These are phyloP conservation scores for Thelonectria discophora DNA, from an alignment of 2,329 filamentous ascomycete species.

Conservation along the genomic window DNA sequence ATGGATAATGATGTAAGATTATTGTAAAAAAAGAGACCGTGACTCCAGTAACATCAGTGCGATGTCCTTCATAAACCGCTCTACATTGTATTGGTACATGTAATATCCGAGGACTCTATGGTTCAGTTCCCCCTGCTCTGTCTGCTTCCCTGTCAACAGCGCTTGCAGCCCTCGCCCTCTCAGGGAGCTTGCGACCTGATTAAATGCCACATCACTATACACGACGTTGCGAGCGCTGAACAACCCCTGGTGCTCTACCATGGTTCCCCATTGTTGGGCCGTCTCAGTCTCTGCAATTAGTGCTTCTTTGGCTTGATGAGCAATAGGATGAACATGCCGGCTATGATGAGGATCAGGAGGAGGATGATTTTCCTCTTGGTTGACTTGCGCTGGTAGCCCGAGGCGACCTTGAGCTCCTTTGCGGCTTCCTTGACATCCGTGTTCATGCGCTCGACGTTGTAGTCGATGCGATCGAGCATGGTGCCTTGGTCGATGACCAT, in stretches of 20 bases:
- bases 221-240: slow-evolving; percentile 4
- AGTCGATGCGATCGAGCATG: slow-evolving; percentile 93
- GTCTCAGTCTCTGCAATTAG: slow-evolving; percentile 34
- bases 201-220: neutral
- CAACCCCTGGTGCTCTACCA: slow-evolving; percentile 12
- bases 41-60: slow-evolving; percentile 41
- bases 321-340: slow-evolving; percentile 85
- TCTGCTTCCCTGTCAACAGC: slow-evolving; percentile 8
- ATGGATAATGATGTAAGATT: slow-evolving; percentile 33
- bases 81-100: slow-evolving; percentile 46
- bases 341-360: slow-evolving; percentile 83
- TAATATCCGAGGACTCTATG: slow-evolving; percentile 19
- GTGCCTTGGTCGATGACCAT: slow-evolving; percentile 96
- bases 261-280: slow-evolving; percentile 24
- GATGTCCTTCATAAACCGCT: slow-evolving; percentile 39
- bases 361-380: slow-evolving; percentile 94
- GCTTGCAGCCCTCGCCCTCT: slow-evolving; percentile 3
- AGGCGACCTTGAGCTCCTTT: slow-evolving; percentile 88
- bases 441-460: slow-evolving; percentile 97
- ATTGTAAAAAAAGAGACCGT: slow-evolving; percentile 38
- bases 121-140: neutral
- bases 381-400: slow-evolving; percentile 85
- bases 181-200: neutral
- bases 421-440: slow-evolving; percentile 92
- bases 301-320: slow-evolving; percentile 77